phyloP scores from a whole-genome alignment of 352 stramenopile species.

The Peronospora destructor region DNA sequence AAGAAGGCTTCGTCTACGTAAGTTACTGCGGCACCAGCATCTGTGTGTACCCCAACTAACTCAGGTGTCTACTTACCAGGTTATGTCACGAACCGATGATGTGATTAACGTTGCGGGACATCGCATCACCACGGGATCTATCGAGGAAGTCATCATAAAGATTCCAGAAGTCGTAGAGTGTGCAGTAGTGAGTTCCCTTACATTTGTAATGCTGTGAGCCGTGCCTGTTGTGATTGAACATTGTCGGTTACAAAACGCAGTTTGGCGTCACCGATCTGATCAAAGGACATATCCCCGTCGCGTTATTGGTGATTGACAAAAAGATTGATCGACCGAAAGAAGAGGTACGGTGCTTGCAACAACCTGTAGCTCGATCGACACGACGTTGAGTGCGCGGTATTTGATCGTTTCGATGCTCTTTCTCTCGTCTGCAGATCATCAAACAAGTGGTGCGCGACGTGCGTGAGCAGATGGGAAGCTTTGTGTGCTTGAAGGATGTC shows the following conservation, averaged over 20 bases:
- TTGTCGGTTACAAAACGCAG: conserved; percentile 17
- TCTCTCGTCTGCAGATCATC: conserved; percentile 20
- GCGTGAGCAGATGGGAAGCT: conserved; percentile 43
- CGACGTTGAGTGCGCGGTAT: not conserved
- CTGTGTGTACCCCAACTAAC: not conserved
- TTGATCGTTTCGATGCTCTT: conserved; percentile 1
- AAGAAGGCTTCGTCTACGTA: conserved; percentile 87
- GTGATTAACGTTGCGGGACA: conserved; percentile 89
- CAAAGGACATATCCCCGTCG: conserved; percentile 42
- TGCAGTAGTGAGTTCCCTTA: conserved; percentile 48
- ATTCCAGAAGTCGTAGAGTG: conserved; percentile 84
- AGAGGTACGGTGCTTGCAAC: conserved; percentile 19
- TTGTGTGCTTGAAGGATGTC: conserved; percentile 44
- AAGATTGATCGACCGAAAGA: conserved; percentile 28
- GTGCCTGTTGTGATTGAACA: conserved; percentile 1
- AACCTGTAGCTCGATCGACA: not conserved
- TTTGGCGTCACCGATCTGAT: conserved; percentile 40
- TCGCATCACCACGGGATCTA: conserved; percentile 77
- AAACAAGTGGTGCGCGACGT: conserved; percentile 36
- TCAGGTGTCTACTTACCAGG: conserved; percentile 21
- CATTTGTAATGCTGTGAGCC: not conserved
- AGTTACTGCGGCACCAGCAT: conserved; percentile 2
- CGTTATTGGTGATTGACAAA: conserved; percentile 42
- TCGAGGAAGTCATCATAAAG: conserved; percentile 85
- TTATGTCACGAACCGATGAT: conserved; percentile 89